These are phyloP conservation scores for Stevia rebaudiana DNA, from an alignment of 140 eudicot genomes.

Conservation along the genomic window DNA sequence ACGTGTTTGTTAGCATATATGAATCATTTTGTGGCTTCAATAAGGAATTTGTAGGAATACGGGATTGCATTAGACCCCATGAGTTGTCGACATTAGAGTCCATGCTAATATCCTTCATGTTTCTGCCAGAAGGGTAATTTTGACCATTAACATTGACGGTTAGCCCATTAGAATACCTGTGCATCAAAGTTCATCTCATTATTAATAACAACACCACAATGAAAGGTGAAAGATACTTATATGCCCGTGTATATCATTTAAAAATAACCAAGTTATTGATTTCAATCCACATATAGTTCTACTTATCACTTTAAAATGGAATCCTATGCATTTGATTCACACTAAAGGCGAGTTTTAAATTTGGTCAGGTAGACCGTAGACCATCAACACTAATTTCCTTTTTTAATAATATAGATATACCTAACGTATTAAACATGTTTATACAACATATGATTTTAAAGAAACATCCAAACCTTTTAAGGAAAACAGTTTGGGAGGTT, in stretches of 20 bases:
- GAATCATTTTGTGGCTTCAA: conserved; percentile 35
- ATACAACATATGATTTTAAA: not conserved
- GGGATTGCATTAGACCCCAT: conserved; percentile 47
- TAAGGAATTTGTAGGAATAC: conserved; percentile 35
- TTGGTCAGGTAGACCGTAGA: not conserved
- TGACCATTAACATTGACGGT: conserved; percentile 31
- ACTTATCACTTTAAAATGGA: too few species aligned
- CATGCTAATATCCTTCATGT: conserved; percentile 22
- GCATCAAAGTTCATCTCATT: conserved; percentile 2
- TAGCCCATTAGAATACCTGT: conserved; percentile 47
- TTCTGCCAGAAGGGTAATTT: conserved; percentile 40
- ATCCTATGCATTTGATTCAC: too few species aligned
- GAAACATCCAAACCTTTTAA: not conserved
- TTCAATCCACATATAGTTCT: too few species aligned
- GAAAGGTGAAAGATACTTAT: too few species aligned
- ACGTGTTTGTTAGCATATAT: conserved; percentile 27
- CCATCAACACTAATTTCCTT: not conserved
- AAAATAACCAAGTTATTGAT: too few species aligned
- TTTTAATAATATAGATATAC: not conserved
- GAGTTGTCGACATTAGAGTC: conserved; percentile 30
- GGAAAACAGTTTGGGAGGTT: not conserved
- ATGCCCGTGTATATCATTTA: too few species aligned
- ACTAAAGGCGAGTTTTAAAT: too few species aligned
- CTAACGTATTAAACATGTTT: not conserved
- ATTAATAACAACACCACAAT: too few species aligned